These are phyloP conservation scores for Solanum sitiens DNA, from an alignment of 257 asterid species.

Conservation along the genomic window DNA sequence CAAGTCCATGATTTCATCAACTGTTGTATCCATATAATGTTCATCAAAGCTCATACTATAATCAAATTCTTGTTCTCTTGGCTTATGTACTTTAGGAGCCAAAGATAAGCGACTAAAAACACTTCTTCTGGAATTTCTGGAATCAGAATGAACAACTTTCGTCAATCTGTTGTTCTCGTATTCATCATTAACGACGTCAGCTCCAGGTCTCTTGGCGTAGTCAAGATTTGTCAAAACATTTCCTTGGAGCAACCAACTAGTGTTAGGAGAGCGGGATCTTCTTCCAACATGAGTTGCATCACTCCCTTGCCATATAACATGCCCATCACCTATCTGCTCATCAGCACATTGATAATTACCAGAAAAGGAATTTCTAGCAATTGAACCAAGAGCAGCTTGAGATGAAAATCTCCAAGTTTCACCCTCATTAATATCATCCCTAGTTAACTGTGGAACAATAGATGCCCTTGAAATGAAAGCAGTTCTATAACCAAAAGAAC, in stretches of 20 bases:
- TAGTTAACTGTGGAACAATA: constrained; percentile 1
- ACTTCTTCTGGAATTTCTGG: constrained; percentile 30
- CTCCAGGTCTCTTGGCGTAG: not conserved
- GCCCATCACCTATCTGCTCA: constrained; percentile 12
- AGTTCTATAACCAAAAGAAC: constrained; percentile 16
- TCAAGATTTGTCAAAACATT: constrained; percentile 19
- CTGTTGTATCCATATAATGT: constrained; percentile 33
- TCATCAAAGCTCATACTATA: constrained; percentile 3
- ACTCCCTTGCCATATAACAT: constrained; percentile 10
- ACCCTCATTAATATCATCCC: constrained; percentile 3
- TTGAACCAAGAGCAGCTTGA: constrained; percentile 9
- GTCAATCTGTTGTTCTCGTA: constrained; percentile 6
- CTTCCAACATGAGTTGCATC: constrained; percentile 11
- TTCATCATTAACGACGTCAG: constrained; percentile 2
- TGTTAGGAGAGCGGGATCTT: constrained; percentile 1
- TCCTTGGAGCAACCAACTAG: constrained; percentile 9
- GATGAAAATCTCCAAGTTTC: constrained; percentile 2
- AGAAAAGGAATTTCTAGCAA: constrained; percentile 12
- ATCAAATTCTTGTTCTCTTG: constrained; percentile 10
- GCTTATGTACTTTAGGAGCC: constrained; percentile 1
- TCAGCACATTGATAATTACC: not conserved
- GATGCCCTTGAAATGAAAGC: constrained; percentile 8
- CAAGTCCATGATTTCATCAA: constrained; percentile 56
- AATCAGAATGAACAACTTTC: constrained; percentile 18
- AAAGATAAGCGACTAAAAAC: constrained; percentile 56